Conservation (phyloP, 169 alveolate species). For the Babesia bovis region DNA sequence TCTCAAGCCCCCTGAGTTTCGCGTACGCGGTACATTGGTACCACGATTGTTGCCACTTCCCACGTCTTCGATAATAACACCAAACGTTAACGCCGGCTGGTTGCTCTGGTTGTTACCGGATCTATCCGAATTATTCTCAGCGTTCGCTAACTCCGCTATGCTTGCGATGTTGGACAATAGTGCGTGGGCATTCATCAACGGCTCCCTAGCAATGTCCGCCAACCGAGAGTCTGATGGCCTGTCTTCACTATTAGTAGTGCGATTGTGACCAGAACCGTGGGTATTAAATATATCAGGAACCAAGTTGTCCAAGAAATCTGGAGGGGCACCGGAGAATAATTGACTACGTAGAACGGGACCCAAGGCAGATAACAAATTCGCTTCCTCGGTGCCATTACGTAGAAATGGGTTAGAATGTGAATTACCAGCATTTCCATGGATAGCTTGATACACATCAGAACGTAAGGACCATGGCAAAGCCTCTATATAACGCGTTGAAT, state of each 20-base stretch:
- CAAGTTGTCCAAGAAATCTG: constrained; percentile 3
- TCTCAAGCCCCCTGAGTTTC: constrained; percentile 1
- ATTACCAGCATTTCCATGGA: constrained; percentile 1
- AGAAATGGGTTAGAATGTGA: background rate
- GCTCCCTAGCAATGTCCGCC: background rate
- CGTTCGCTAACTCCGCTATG: background rate
- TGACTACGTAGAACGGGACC: constrained; percentile 17
- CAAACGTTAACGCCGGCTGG: constrained; percentile 43
- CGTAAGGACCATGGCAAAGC: constrained; percentile 47
- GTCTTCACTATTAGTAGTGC: background rate
- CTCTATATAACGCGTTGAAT: constrained; percentile 33
- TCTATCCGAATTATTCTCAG: background rate
- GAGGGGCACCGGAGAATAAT: background rate
- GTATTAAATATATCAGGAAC: background rate
- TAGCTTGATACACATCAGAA: constrained; percentile 18
- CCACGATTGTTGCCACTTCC: constrained; percentile 7
- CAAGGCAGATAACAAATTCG: background rate
- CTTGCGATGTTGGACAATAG: background rate
- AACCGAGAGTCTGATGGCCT: background rate
- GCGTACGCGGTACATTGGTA: background rate
- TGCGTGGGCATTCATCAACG: background rate
- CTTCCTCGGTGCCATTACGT: background rate
- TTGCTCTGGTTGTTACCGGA: background rate
- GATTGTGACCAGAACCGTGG: background rate
- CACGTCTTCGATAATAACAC: constrained; percentile 47